Evolutionary conservation across 2,329 filamentous ascomycete genomes (phyloP).

Genomic region (Raffaelea ambrosiae): DNA sequence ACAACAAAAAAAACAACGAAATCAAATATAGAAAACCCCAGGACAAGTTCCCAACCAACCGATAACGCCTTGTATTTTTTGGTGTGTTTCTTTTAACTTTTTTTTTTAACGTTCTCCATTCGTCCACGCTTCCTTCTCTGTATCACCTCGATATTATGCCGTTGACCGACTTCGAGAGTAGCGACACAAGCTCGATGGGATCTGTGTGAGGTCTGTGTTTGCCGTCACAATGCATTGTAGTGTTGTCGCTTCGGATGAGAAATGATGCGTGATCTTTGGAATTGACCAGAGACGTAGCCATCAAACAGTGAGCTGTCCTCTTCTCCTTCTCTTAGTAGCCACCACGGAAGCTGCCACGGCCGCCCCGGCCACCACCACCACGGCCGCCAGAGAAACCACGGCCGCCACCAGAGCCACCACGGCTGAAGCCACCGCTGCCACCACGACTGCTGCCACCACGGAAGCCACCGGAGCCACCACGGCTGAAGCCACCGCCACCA

Average conservation of each 20-base stretch:
- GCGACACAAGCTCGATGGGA: too few species aligned
- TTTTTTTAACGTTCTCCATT: too few species aligned
- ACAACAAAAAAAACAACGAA: background rate
- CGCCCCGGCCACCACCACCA: conserved; percentile 16
- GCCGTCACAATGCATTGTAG: too few species aligned
- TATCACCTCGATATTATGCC: too few species aligned
- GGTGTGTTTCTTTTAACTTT: background rate
- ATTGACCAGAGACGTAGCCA: too few species aligned
- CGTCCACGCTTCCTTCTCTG: too few species aligned
- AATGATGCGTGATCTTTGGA: too few species aligned
- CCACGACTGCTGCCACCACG: conserved; percentile 18
- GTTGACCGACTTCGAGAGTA: too few species aligned
- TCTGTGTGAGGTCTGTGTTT: too few species aligned
- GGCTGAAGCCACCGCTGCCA: conserved; percentile 20
- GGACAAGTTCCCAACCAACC: conserved; percentile 6
- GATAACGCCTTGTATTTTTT: conserved; percentile 8
- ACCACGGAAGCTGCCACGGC: conserved; percentile 16
- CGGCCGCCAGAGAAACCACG: conserved; percentile 4
- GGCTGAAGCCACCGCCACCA: conserved; percentile 14
- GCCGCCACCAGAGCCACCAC: conserved; percentile 20
- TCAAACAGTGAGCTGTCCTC: too few species aligned
- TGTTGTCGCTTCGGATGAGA: too few species aligned
- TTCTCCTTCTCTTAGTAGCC: conserved; percentile 2
- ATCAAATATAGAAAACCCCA: background rate
- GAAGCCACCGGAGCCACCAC: conserved; percentile 16